Conservation (phyloP, 805 yeast genomes). For the Ogataea paradorogensis region DNA sequence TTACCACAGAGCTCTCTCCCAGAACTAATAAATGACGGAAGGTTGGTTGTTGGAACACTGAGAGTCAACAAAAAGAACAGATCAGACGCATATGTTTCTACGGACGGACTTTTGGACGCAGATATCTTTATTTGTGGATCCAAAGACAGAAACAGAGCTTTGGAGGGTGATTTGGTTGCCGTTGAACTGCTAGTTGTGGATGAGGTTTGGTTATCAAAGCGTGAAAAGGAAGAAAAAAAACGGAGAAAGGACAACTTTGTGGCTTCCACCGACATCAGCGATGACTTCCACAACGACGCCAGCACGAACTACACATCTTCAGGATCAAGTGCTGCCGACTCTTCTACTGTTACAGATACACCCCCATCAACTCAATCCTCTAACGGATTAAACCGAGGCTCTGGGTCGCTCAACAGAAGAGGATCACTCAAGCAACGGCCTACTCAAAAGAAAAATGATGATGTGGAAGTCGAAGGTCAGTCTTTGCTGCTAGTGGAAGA, state of each 20-base stretch:
- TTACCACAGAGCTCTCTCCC: conserved; percentile 92
- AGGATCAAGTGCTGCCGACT: conserved; percentile 25
- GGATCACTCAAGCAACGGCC: conserved; percentile 95
- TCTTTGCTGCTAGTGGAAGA: conserved; percentile 88
- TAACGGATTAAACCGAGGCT: conserved; percentile 20
- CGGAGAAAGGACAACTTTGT: conserved; percentile 52
- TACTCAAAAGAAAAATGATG: conserved; percentile 95
- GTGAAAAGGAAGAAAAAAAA: conserved; percentile 96
- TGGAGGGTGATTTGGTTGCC: conserved; percentile 96
- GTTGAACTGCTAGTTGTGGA: conserved; percentile 92
- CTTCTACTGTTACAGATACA: conserved; percentile 33
- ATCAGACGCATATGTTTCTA: conserved; percentile 97
- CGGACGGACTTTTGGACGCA: conserved; percentile 93
- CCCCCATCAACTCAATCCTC: conserved; percentile 35
- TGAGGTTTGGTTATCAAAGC: conserved; percentile 95
- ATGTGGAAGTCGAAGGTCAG: conserved; percentile 98
- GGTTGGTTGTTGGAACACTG: conserved; percentile 86
- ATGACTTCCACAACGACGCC: conserved; percentile 80
- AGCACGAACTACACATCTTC: conserved; percentile 45
- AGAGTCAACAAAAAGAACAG: conserved; percentile 95
- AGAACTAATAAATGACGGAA: conserved; percentile 82
- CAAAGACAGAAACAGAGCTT: conserved; percentile 94
- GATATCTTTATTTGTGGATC: conserved; percentile 98
- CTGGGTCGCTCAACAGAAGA: conserved; percentile 57
- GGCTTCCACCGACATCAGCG: conserved; percentile 41